Evolutionary conservation across 2,329 filamentous ascomycete genomes (phyloP).

Genomic region (Coleophoma cylindrospora): DNA sequence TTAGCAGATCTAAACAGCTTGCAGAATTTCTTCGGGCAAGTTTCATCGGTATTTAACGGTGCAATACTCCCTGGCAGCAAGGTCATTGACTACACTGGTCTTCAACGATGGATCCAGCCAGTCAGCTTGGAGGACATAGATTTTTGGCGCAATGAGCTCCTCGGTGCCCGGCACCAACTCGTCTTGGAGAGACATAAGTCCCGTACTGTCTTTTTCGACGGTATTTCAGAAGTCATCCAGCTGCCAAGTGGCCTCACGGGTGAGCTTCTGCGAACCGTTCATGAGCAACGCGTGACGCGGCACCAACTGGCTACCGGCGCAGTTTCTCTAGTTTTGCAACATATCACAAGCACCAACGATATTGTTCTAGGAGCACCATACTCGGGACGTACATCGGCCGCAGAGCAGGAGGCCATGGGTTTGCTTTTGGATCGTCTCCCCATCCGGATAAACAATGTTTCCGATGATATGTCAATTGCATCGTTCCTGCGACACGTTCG

Average conservation of each 20-base stretch:
- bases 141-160: not conserved
- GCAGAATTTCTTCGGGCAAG: not conserved
- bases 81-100: not conserved
- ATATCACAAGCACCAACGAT: no score
- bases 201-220: not conserved
- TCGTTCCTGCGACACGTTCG: no score
- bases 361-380: no score
- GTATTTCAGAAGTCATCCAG: not conserved
- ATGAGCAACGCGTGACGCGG: not conserved
- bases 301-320: not conserved
- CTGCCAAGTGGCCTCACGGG: not conserved
- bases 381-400: no score
- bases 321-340: not conserved
- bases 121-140: not conserved
- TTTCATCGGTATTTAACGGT: not conserved
- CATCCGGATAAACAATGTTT: no score
- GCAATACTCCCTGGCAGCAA: constrained; percentile 1
- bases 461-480: no score
- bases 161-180: not conserved
- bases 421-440: no score
- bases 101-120: not conserved
- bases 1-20: no score
- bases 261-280: not conserved
- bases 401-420: no score
- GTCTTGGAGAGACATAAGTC: not conserved